These are phyloP conservation scores for Metschnikowia picachoensis DNA, from an alignment of 805 yeast genomes.

Conservation along the genomic window DNA sequence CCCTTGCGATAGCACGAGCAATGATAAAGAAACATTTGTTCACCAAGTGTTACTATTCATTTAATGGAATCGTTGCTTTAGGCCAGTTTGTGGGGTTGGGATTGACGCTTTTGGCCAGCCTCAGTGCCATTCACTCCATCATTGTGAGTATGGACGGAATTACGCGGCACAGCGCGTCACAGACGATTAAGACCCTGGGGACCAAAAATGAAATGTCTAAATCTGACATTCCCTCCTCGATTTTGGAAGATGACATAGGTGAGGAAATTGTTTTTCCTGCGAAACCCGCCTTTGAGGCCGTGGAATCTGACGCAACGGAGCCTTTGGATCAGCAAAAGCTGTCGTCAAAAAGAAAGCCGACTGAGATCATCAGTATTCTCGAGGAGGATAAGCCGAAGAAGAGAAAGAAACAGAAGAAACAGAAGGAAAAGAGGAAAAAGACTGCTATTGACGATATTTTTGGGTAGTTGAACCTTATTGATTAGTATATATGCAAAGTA, in stretches of 20 bases:
- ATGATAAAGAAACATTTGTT: conserved; percentile 34
- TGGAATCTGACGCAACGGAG: not conserved
- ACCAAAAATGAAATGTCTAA: no score
- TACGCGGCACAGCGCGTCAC: no score
- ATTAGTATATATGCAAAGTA: not conserved
- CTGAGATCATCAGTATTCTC: conserved; percentile 8
- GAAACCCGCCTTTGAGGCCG: not conserved
- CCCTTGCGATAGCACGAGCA: conserved; percentile 22
- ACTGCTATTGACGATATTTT: conserved; percentile 74
- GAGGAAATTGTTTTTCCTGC: conserved; percentile 11
- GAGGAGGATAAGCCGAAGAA: conserved; percentile 8
- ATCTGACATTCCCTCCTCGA: not conserved
- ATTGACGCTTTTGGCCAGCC: conserved; percentile 56
- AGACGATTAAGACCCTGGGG: no score
- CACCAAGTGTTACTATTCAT: conserved; percentile 52
- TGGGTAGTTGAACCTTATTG: conserved; percentile 34
- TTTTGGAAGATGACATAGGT: conserved; percentile 14
- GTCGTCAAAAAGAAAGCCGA: conserved; percentile 22
- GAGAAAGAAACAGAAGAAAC: conserved; percentile 11
- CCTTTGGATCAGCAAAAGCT: not conserved
- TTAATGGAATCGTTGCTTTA: conserved; percentile 62
- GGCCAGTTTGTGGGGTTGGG: conserved; percentile 80
- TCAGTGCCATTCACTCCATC: conserved; percentile 41
- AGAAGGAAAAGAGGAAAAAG: conserved; percentile 30
- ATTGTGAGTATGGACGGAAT: conserved; percentile 10